Evolutionary conservation across 2,329 filamentous ascomycete genomes (phyloP), one percentile per base, ranked within the genome.

Genomic region (Penicillium decumbens): DNA sequence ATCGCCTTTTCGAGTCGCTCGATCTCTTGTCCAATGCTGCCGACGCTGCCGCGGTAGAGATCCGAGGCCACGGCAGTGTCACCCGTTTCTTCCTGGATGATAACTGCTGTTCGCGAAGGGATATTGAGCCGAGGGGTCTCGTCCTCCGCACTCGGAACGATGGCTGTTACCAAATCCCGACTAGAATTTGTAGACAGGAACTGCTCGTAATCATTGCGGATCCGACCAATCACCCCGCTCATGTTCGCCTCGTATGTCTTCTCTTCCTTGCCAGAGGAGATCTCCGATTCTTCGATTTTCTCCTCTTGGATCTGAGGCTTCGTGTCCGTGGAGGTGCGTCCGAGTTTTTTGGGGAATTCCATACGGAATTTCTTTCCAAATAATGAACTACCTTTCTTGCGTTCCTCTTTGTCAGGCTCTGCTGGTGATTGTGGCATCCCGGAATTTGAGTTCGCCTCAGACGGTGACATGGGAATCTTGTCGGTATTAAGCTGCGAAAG

Each of bases 41-140:
- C 87, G 2, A 97, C 88, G 3, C 87, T 95, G 25, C 93, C 92
- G 62, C 93, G 81, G 66, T 96, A 98, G 9, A 97, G 76, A 74
- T 97, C 93, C 25, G 89, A 88, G 49, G 83, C 79, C 27, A 83
- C 81, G 23, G 81, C 82, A 33, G 78, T 77, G 57, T 83, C 81
- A 2, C 80, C 80, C 4, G 79, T 75, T 52, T 85, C 82, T 64
- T 85, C 82, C 61, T 85, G 82, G 32, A 85, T 84, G 13, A 85
- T 72, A 28, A 85, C 80, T 0, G 76, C 79, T 1, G 80, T 84
- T 53, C 77, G 67, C 12, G 70, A 53, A 3, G 76, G 75, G 37
- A 74, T 72, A 12, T 67, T 55, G 27, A 78, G 53, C 13, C 64
- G 56, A 6, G 75, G 75, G 0, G 76, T 75, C 53, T 78, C 76